Conservation (phyloP, 1,139 yeast genomes). For the Debaryomyces udenii region DNA sequence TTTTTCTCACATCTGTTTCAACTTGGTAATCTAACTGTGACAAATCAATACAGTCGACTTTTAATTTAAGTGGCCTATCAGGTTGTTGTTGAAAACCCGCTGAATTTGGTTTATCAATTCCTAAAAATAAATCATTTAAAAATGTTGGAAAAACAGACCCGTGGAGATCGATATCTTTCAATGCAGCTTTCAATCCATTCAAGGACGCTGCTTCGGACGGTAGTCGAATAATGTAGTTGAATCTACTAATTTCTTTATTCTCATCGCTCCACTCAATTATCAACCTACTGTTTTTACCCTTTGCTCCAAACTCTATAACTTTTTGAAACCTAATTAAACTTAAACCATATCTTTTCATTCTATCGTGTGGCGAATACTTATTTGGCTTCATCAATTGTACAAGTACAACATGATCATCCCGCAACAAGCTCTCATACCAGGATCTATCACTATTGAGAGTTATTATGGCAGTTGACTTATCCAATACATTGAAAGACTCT, state of each 20-base stretch:
- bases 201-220: slow-evolving; percentile 3
- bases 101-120: slow-evolving; percentile 29
- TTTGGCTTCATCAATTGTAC: slow-evolving; percentile 36
- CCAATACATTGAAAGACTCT: slow-evolving; percentile 11
- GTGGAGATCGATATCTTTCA: slow-evolving; percentile 3
- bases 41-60: slow-evolving; percentile 1
- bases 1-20: slow-evolving; percentile 3
- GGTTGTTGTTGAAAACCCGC: slow-evolving; percentile 14
- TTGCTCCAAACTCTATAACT: slow-evolving; percentile 10
- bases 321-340: slow-evolving; percentile 19
- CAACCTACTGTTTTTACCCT: slow-evolving; percentile 1
- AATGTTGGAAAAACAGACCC: slow-evolving; percentile 22
- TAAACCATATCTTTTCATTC: slow-evolving; percentile 32
- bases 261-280: slow-evolving; percentile 1
- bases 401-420: slow-evolving; percentile 17
- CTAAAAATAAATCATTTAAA: slow-evolving; percentile 36
- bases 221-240: slow-evolving; percentile 14
- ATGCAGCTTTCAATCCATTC: not conserved
- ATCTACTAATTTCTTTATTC: slow-evolving; percentile 10
- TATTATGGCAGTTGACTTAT: slow-evolving; percentile 8
- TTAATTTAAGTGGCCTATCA: slow-evolving; percentile 11
- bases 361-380: slow-evolving; percentile 24
- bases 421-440: slow-evolving; percentile 1
- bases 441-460: slow-evolving; percentile 7
- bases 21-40: slow-evolving; percentile 2